These are phyloP conservation scores for Calonectria pseudoreteaudii DNA, from an alignment of 2,329 filamentous ascomycete species.

Conservation along the genomic window DNA sequence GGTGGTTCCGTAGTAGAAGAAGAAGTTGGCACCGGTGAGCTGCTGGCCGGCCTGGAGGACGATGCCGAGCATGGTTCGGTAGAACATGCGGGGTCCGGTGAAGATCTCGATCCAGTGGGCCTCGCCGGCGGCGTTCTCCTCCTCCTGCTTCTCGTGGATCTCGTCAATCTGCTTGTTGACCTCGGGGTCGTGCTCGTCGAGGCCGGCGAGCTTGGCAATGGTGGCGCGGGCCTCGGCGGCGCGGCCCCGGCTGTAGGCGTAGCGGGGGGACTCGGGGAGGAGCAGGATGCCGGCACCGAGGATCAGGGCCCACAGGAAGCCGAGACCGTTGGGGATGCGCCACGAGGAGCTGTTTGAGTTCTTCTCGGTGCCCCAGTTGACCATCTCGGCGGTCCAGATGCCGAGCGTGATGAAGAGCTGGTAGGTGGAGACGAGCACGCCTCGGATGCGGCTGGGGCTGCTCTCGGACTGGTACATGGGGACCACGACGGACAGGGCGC, in stretches of 20 bases:
- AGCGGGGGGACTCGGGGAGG: constrained; percentile 68
- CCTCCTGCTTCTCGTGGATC: constrained; percentile 63
- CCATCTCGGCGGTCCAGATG: constrained; percentile 69
- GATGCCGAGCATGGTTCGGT: constrained; percentile 73
- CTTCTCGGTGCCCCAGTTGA: constrained; percentile 71
- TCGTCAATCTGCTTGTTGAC: constrained; percentile 63
- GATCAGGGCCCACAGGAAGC: constrained; percentile 66
- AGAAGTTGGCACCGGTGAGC: constrained; percentile 71
- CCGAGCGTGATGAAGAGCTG: constrained; percentile 78
- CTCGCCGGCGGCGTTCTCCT: constrained; percentile 57
- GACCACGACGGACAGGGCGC: constrained; percentile 71
- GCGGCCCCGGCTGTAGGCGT: constrained; percentile 59
- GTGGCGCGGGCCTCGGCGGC: constrained; percentile 60
- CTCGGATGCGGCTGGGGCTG: constrained; percentile 72
- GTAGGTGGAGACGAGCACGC: constrained; percentile 72
- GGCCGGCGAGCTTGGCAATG: constrained; percentile 60
- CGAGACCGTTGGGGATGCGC: constrained; percentile 71
- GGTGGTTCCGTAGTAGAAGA: constrained; percentile 75
- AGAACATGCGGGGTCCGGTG: constrained; percentile 74
- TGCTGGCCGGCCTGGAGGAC: constrained; percentile 75
- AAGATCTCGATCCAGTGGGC: constrained; percentile 71
- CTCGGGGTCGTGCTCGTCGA: constrained; percentile 51
- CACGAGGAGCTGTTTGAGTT: constrained; percentile 64
- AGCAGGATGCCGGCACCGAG: constrained; percentile 63
- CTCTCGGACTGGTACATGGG: constrained; percentile 78